A percentile compares a stretch with the other conserved stretches of the same genome.
These are phyloP conservation scores for Aspergillus luchuensis DNA, from an alignment of 2,329 filamentous ascomycete genomes.

Conservation along the genomic window DNA sequence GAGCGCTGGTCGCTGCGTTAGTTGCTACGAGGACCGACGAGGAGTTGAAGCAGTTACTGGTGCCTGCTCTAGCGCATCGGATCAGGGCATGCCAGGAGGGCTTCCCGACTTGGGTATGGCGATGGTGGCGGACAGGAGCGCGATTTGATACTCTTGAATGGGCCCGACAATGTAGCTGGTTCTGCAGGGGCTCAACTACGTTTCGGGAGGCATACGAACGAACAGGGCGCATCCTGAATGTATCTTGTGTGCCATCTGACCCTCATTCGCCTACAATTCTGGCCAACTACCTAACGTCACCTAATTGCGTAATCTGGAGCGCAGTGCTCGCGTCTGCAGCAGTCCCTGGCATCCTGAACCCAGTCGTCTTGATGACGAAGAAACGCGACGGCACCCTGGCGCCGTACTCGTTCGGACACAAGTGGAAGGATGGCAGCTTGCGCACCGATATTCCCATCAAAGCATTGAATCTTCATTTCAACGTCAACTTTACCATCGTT, in stretches of 20 bases:
- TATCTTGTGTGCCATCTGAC: conserved; percentile 93
- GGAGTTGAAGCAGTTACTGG: conserved; percentile 79
- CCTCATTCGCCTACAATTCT: conserved; percentile 90
- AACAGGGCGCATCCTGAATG: conserved; percentile 91
- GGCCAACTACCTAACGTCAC: conserved; percentile 91
- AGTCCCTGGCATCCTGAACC: conserved; percentile 93
- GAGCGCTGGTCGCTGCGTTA: conserved; percentile 83
- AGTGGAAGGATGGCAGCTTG: conserved; percentile 97
- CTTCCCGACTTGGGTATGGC: conserved; percentile 71
- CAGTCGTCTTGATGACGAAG: conserved; percentile 91
- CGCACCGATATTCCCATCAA: conserved; percentile 95
- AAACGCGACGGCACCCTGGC: conserved; percentile 72
- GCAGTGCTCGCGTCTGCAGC: conserved; percentile 92
- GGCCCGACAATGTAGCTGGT: conserved; percentile 85
- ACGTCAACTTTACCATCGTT: conserved; percentile 95
- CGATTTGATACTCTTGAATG: conserved; percentile 93
- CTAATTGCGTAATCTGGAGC: conserved; percentile 98
- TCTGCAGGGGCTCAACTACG: conserved; percentile 85
- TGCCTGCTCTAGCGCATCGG: conserved; percentile 80
- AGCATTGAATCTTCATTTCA: conserved; percentile 93
- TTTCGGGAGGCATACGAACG: conserved; percentile 93
- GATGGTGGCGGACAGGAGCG: conserved; percentile 92
- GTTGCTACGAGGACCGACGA: conserved; percentile 89
- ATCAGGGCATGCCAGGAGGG: conserved; percentile 85
- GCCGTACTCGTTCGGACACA: conserved; percentile 96